Conservation (phyloP, 441 rosid species). For the Pelargonium citronellum region DNA sequence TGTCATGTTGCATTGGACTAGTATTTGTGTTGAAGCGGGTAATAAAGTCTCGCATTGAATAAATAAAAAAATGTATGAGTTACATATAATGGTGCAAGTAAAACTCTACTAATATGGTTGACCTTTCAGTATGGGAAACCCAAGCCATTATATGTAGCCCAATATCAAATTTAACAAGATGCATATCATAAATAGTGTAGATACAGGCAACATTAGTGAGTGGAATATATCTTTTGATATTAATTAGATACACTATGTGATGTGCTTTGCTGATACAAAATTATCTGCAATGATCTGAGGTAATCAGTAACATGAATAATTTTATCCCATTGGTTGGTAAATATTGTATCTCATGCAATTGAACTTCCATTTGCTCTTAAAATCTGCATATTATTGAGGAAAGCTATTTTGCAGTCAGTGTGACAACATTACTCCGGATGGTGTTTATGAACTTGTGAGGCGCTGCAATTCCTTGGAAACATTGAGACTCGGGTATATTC, state of each 20-base stretch:
- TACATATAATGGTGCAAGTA: no score
- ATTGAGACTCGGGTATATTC: constrained; percentile 72
- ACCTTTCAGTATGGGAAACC: no score
- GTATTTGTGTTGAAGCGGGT: background rate
- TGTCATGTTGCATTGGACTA: background rate
- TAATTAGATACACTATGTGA: background rate
- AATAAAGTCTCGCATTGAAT: no score
- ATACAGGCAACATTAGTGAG: background rate
- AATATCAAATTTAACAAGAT: no score
- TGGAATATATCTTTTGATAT: background rate
- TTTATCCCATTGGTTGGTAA: background rate
- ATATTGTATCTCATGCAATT: no score
- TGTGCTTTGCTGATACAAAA: background rate
- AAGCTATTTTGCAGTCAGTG: constrained; percentile 54
- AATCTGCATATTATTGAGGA: constrained; percentile 4
- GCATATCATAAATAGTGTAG: no score
- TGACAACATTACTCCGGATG: constrained; percentile 46
- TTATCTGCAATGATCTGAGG: background rate
- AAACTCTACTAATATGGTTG: no score
- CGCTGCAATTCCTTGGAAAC: constrained; percentile 64
- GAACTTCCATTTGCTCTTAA: background rate
- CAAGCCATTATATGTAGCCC: no score
- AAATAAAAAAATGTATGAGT: no score
- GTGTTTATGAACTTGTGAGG: constrained; percentile 58
- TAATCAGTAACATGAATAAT: background rate